A percentile compares a stretch with the other conserved stretches of the same genome.
Evolutionary conservation across 2,329 filamentous ascomycete species (phyloP).

Genomic region (Coleophoma crateriformis): DNA sequence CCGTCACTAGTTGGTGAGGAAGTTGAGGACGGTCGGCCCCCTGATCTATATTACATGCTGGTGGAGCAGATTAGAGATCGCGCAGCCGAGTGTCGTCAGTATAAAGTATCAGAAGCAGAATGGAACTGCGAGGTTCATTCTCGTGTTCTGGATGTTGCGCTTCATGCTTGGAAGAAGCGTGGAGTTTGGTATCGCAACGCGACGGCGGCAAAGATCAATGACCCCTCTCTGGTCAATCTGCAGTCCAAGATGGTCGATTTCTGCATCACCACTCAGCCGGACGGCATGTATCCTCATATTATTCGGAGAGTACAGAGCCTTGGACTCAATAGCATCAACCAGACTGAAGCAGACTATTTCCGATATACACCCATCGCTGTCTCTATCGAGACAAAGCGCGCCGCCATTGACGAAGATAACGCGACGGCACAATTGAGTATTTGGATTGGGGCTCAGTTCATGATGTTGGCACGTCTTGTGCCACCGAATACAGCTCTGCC

Average conservation of each 20-base stretch:
- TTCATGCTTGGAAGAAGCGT: too few species aligned
- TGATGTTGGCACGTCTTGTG: neutral
- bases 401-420: neutral
- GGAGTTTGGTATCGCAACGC: too few species aligned
- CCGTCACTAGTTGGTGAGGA: too few species aligned
- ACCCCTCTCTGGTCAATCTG: too few species aligned
- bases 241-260: neutral
- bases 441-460: neutral
- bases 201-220: too few species aligned
- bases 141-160: too few species aligned
- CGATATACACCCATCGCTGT: neutral
- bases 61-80: too few species aligned
- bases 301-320: neutral
- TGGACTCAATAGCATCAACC: neutral
- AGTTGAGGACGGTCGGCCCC: too few species aligned
- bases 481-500: neutral
- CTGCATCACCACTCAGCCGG: neutral
- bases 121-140: too few species aligned
- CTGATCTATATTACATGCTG: too few species aligned
- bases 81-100: too few species aligned
- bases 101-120: too few species aligned
- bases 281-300: neutral
- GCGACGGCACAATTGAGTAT: neutral
- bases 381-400: neutral
- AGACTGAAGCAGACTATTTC: neutral